Evolutionary conservation across 768 basidiomycete genomes (phyloP).

Genomic region (Auriscalpium vulgare): DNA sequence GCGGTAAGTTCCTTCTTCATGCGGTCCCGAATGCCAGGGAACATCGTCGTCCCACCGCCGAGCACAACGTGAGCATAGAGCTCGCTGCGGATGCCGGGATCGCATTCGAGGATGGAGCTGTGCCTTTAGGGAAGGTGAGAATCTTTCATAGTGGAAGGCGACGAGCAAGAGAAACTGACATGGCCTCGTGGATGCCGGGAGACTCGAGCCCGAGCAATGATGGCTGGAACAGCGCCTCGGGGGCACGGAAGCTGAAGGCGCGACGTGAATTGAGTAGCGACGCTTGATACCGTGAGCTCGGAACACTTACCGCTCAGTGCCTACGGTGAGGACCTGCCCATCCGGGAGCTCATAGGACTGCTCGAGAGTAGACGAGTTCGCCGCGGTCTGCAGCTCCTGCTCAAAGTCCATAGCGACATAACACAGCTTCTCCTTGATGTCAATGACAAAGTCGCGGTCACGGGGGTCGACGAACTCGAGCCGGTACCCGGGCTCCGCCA

Average conservation of each 20-base stretch:
- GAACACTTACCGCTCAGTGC: constrained; percentile 43
- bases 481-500: constrained; percentile 82
- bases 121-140: constrained; percentile 23
- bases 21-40: constrained; percentile 90
- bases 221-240: constrained; percentile 50
- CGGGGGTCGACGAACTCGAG: constrained; percentile 77
- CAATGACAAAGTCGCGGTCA: constrained; percentile 86
- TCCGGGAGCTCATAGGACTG: constrained; percentile 89
- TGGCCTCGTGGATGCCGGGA: constrained; percentile 70
- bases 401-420: constrained; percentile 92
- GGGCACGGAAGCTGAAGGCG: constrained; percentile 38
- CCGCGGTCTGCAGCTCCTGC: constrained; percentile 84
- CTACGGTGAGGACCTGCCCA: constrained; percentile 86
- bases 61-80: constrained; percentile 76
- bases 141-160: background rate
- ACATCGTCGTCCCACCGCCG: constrained; percentile 59
- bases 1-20: constrained; percentile 93
- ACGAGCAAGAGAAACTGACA: constrained; percentile 23
- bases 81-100: constrained; percentile 76
- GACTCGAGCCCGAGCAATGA: constrained; percentile 60
- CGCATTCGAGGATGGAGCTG: constrained; percentile 57
- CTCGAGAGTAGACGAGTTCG: constrained; percentile 79
- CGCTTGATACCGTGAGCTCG: background rate
- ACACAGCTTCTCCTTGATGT: constrained; percentile 91
- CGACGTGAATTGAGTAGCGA: background rate